phyloP scores from a whole-genome alignment of 2,329 filamentous ascomycete species.

The Cordyceps farinosa region DNA sequence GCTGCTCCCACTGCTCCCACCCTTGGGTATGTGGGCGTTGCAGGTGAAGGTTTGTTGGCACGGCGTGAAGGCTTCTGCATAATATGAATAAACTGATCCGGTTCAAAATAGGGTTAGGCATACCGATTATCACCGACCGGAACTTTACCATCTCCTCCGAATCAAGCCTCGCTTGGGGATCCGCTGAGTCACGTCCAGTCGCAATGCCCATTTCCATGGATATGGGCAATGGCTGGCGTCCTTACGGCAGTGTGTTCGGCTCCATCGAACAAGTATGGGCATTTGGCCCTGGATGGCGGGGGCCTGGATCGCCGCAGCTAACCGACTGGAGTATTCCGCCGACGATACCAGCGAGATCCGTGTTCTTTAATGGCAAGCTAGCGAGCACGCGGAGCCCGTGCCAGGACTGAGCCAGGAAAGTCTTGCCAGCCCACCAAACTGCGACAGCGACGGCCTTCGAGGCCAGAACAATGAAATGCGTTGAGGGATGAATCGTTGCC shows the following conservation, averaged over 20 bases:
- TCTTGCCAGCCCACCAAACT: too few species aligned
- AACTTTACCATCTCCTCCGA: not conserved
- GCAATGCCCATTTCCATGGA: conserved; percentile 8
- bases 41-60: conserved; percentile 2
- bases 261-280: not conserved
- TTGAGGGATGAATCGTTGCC: too few species aligned
- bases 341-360: not conserved
- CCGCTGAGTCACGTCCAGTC: conserved; percentile 6
- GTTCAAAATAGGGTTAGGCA: not conserved
- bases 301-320: too few species aligned
- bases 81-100: not conserved
- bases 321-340: not conserved
- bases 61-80: not conserved
- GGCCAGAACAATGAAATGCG: too few species aligned
- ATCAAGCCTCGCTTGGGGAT: conserved; percentile 5
- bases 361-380: not conserved
- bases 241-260: not conserved
- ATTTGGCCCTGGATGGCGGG: not conserved
- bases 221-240: conserved; percentile 1
- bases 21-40: not conserved
- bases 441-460: too few species aligned
- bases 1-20: too few species aligned
- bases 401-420: too few species aligned
- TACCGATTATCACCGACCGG: not conserved
- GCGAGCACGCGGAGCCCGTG: too few species aligned